Evolutionary conservation across 1,139 yeast species (phyloP).

Genomic region (Entelexis sorbosivorans): DNA sequence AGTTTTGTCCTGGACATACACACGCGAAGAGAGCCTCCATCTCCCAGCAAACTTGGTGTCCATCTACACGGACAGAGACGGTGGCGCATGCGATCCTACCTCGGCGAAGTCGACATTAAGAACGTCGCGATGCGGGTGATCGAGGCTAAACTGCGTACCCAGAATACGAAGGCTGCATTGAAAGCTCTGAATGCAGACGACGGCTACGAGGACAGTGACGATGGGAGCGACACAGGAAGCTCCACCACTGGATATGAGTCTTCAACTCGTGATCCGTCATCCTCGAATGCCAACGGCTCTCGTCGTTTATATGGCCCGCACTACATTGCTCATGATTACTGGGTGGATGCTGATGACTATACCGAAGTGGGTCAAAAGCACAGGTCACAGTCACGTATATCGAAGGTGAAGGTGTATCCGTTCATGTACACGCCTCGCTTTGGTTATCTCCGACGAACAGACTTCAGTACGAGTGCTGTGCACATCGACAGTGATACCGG

Average conservation of each 20-base stretch:
- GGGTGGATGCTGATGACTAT: slow-evolving; percentile 79
- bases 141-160: slow-evolving; percentile 54
- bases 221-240: neutral
- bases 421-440: slow-evolving; percentile 65
- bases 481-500: slow-evolving; percentile 28
- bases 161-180: slow-evolving; percentile 13
- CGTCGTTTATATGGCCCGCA: slow-evolving; percentile 16
- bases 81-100: slow-evolving; percentile 57
- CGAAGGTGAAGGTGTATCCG: slow-evolving; percentile 51
- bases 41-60: slow-evolving; percentile 26
- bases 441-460: slow-evolving; percentile 59
- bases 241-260: slow-evolving; percentile 4
- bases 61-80: slow-evolving; percentile 27
- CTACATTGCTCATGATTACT: slow-evolving; percentile 31
- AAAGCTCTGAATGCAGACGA: slow-evolving; percentile 10
- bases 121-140: slow-evolving; percentile 64
- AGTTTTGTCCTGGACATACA: slow-evolving; percentile 69
- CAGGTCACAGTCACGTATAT: slow-evolving; percentile 32
- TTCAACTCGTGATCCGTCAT: neutral
- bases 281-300: neutral
- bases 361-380: slow-evolving; percentile 42
- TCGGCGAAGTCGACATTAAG: slow-evolving; percentile 64
- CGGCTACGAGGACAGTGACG: slow-evolving; percentile 11
- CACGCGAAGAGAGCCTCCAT: slow-evolving; percentile 62
- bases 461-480: slow-evolving; percentile 28